Base-by-base conservation (phyloP, 2,329 filamentous ascomycete genomes). In the Hypoxylon sp. region DNA sequence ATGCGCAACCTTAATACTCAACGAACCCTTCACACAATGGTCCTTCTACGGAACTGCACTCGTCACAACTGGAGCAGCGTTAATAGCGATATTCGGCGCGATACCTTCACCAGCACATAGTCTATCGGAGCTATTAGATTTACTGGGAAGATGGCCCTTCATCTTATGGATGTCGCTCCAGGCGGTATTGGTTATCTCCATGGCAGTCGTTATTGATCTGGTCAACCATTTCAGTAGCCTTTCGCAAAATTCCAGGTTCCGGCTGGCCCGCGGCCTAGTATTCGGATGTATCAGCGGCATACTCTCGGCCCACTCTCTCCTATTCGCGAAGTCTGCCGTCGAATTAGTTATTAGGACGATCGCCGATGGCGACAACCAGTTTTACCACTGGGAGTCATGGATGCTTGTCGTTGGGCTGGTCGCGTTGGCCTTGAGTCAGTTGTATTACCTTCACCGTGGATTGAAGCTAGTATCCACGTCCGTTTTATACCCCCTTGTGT, bases 241-340 rank as follows among this genome's bases (percentile, higher is more conserved):
- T 63, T 81, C 78, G 55, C 78, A 78, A 65, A 86, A 83, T 31
- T 77, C 85, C 9, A 83, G 86, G 17, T 83, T 92, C 63, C 88
- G 89, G 36, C 80, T 96, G 11, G 75, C 88, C 34, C 85, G 91
- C 23, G 94, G 94, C 29, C 85, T 97, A 71, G 84, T 87, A 55
- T 99, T 95, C 71, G 94, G 93, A 25, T 84, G 88, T 68, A 87
- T 97, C 64, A 92, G 92, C 68, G 94, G 94, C 57, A 92, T 97
- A 42, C 76, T 99, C 2, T 97, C 94, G 1, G 94, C 94, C 1
- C 94, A 99, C 72, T 91, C 89, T 13, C 81, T 99, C 12, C 81
- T 99, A 11, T 86, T 99, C 60, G 94, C 94, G 57, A 99, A 99
- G 73, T 96, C 92, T 20, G 93, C 94, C 6, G 94, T 99, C 43